These are phyloP conservation scores for Apiotrichum mycotoxinovorans DNA, from an alignment of 1,284 basidiomycete genomes.

Conservation along the genomic window DNA sequence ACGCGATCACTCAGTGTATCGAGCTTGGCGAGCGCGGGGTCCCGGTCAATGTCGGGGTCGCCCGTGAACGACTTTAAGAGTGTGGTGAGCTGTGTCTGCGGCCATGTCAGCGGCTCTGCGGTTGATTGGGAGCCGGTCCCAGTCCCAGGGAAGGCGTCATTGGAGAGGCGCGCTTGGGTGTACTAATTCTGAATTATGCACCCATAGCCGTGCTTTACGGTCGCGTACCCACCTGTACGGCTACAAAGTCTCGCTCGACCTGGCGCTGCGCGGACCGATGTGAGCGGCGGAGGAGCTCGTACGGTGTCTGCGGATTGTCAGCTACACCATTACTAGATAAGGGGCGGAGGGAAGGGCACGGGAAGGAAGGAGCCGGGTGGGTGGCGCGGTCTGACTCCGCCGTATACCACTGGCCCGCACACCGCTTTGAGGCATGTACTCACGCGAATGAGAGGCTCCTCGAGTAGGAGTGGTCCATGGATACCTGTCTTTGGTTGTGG, in stretches of 20 bases:
- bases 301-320: constrained; percentile 43
- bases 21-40: constrained; percentile 27
- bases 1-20: constrained; percentile 38
- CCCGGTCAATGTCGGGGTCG: constrained; percentile 19
- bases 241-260: constrained; percentile 49
- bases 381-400: too few relatives aligned
- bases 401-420: too few relatives aligned
- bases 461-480: constrained; percentile 34
- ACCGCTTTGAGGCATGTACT: constrained; percentile 11
- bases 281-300: constrained; percentile 48
- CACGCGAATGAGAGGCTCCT: constrained; percentile 44
- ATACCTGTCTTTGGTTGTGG: constrained; percentile 18
- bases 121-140: background rate
- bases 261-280: constrained; percentile 49
- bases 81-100: constrained; percentile 19
- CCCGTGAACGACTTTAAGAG: constrained; percentile 25
- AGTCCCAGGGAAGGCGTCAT: too few relatives aligned
- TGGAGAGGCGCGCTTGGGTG: too few relatives aligned
- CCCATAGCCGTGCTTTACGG: too few relatives aligned
- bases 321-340: background rate
- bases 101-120: background rate
- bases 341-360: too few relatives aligned
- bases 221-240: constrained; percentile 15
- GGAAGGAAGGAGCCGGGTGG: background rate
- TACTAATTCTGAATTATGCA: too few relatives aligned